Base-by-base conservation (phyloP, 352 stramenopile species). In the Phytophthora niederhauseri region DNA sequence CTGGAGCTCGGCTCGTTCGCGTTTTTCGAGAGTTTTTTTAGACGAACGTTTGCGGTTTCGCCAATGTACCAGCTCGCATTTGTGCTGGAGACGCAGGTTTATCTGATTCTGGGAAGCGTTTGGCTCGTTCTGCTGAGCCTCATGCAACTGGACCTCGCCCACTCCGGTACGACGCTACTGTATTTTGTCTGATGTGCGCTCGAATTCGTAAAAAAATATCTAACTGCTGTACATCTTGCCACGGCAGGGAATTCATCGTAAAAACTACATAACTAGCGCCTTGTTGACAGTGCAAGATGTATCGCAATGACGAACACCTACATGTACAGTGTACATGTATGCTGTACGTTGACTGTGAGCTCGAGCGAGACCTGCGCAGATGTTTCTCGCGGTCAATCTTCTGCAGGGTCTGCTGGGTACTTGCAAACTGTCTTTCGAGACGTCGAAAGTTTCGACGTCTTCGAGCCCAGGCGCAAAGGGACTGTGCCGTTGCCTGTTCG, bases 61-160 rank as follows among this genome's bases (percentile, higher is more conserved):
- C 17, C n/a, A 4, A 11, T 58, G 17, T 30, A 58, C 36, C 28
- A 43, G 30, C 15, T 43, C 52, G 28, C 26, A 7, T 58, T 58
- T 20, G 30, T 57, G 28, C 15, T 45, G 12, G 26, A 45, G 51
- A 57, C 26, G 15, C 28, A 57, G 28, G 28, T 26, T 26, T 57
- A 26, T 45, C 51, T 57, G 6, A 38, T 56, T 4, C 22, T 41
- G n/a, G 49, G 24, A n/a, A 56, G 49, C 6, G 19, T 56, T 11
- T 56, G 49, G 49, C 4, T 56, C 24, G 15, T 56, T 15, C 22
- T 56, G 11, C 15, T 56, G 12, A 56, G 49, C n/a, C 24, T 38
- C 12, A 31, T 56, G 22, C 49, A 56, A 12, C 26, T 56, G 9
- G 49, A 56, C 6, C 49, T 36, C 14, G 24, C 5, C 5, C 24